Evolutionary conservation across 1,139 yeast species (phyloP), one percentile per base, ranked within the genome.

Genomic region (Diutina mesorugosa): DNA sequence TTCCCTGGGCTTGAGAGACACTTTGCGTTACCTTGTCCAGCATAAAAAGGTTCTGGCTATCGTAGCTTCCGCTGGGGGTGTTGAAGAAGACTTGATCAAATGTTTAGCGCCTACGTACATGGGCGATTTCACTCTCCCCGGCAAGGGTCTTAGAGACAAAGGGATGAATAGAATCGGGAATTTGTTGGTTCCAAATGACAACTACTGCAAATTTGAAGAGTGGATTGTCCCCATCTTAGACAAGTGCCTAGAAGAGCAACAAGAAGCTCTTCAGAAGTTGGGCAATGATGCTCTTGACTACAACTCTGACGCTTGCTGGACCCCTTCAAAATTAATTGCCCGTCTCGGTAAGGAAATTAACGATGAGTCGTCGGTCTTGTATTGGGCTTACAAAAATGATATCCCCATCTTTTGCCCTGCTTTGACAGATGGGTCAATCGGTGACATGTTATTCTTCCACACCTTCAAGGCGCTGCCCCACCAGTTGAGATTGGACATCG

Each of bases 131-230:
- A 69, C 85, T 55, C 77, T 91, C 61, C 84, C 85, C 18, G 99
- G 99, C 60, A 78, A 84, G 59, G 77, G 80, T 47, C 79, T 93
- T 62, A 83, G 99, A 70, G 96, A 90, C 56, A 87, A 90, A 70
- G 99, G 99, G 60, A 84, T 93, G 85, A 93, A 93, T 74, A 84
- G 99, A 72, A 95, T 95, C 64, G 99, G 99, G 60, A 95, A 93
- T 70, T 78, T 93, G 69, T 77, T 93, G 64, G 99, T 93, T 57
- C 99, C 99, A 56, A 93, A 93, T 69, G 99, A 95, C 69, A 93
- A 93, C 74, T 93, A 93, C 73, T 91, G 98, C 76, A 85, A 83
- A 67, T 93, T 93, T 66, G 99, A 93, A 72, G 99, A 95, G 70
- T 93, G 99, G 99, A 88, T 93, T 63, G 95, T 93, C 45, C 99